These are phyloP conservation scores for Venturia oleaginea DNA, from an alignment of 2,329 filamentous ascomycete species.

Conservation along the genomic window DNA sequence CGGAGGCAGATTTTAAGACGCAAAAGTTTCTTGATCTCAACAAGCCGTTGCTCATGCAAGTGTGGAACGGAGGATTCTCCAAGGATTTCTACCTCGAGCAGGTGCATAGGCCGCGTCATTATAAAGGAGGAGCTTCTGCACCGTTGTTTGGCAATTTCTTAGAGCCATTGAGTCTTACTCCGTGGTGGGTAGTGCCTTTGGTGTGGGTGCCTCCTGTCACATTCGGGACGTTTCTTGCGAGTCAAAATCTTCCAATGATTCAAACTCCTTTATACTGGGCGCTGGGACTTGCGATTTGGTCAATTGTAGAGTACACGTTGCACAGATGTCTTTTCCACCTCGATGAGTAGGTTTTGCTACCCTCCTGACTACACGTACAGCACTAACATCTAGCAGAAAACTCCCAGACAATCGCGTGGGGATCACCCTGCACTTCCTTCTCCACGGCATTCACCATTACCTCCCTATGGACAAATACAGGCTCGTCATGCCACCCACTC, in stretches of 20 bases:
- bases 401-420: slow-evolving; percentile 87
- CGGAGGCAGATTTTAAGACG: slow-evolving; percentile 64
- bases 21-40: slow-evolving; percentile 92
- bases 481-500: slow-evolving; percentile 89
- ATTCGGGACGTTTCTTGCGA: slow-evolving; percentile 62
- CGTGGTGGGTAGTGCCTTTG: slow-evolving; percentile 83
- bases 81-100: slow-evolving; percentile 98
- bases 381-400: slow-evolving; percentile 43
- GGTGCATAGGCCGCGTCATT: slow-evolving; percentile 90
- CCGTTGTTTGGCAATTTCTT: slow-evolving; percentile 96
- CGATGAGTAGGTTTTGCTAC: slow-evolving; percentile 58
- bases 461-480: slow-evolving; percentile 98
- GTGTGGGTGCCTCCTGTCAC: slow-evolving; percentile 75
- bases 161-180: slow-evolving; percentile 91
- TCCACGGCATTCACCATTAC: slow-evolving; percentile 97
- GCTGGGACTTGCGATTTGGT: slow-evolving; percentile 72
- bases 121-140: slow-evolving; percentile 84
- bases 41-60: slow-evolving; percentile 74
- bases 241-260: slow-evolving; percentile 42
- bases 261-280: slow-evolving; percentile 52
- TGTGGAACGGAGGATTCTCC: slow-evolving; percentile 78
- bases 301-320: slow-evolving; percentile 76
- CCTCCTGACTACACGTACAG: slow-evolving; percentile 20
- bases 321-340: slow-evolving; percentile 92
- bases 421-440: slow-evolving; percentile 80